phyloP scores from a whole-genome alignment of 2,329 filamentous ascomycete genomes.

The Ilyonectria destructans region DNA sequence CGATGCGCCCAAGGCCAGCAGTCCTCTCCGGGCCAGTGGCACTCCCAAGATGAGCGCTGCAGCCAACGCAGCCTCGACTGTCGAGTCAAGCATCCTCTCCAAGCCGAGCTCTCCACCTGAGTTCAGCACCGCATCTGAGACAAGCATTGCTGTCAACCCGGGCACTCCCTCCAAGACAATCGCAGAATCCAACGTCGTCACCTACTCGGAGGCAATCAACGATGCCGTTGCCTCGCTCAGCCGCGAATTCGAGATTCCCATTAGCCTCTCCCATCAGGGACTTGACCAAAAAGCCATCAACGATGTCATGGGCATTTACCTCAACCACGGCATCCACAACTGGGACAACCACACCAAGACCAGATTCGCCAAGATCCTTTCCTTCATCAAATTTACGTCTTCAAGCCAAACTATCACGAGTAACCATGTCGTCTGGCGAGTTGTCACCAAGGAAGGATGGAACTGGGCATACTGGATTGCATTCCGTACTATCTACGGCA shows the following conservation, averaged over 20 bases:
- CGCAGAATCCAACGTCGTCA: not conserved
- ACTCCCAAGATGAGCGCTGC: no score
- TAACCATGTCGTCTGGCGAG: conserved; percentile 24
- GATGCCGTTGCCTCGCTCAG: conserved; percentile 9
- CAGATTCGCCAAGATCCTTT: conserved; percentile 22
- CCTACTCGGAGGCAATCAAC: not conserved
- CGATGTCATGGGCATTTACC: conserved; percentile 17
- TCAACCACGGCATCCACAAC: conserved; percentile 10
- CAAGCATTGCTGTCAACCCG: not conserved
- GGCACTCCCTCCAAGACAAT: not conserved
- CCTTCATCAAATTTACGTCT: conserved; percentile 10
- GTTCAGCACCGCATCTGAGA: not conserved
- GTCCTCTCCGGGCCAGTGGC: no score
- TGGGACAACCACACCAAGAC: conserved; percentile 19
- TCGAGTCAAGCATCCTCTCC: not conserved
- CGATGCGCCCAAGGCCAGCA: not conserved
- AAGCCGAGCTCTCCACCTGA: not conserved
- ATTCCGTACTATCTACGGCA: conserved; percentile 26
- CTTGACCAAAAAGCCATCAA: conserved; percentile 5
- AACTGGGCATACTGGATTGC: conserved; percentile 30
- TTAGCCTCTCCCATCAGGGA: conserved; percentile 6
- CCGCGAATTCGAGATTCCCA: conserved; percentile 11
- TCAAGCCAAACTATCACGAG: conserved; percentile 3
- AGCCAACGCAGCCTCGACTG: not conserved
- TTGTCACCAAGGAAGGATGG: conserved; percentile 18